phyloP scores from a whole-genome alignment of 2,329 filamentous ascomycete species.

The Sporothrix euskadiensis region DNA sequence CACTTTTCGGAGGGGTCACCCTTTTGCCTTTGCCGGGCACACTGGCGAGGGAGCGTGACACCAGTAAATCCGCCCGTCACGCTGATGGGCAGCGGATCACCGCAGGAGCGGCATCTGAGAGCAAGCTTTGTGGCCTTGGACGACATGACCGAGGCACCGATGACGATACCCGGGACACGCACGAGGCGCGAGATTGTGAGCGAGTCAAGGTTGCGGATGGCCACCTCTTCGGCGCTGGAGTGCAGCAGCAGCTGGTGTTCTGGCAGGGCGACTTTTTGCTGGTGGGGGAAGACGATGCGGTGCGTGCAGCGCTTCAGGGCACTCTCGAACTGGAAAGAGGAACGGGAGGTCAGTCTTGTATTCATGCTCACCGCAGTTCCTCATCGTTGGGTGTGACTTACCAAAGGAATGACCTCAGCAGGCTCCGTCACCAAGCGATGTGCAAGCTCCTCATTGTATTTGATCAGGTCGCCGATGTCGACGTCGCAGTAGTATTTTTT shows the following conservation, averaged over 20 bases:
- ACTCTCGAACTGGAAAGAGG: slow-evolving; percentile 70
- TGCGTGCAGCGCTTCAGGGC: slow-evolving; percentile 90
- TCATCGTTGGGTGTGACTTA: slow-evolving; percentile 48
- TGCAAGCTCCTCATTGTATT: slow-evolving; percentile 92
- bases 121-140: slow-evolving; percentile 88
- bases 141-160: slow-evolving; percentile 92
- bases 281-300: slow-evolving; percentile 84
- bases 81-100: slow-evolving; percentile 66
- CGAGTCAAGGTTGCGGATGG: slow-evolving; percentile 91
- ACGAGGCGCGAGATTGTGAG: slow-evolving; percentile 93
- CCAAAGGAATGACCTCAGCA: slow-evolving; percentile 86
- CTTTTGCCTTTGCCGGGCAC: slow-evolving; percentile 62
- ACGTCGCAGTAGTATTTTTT: slow-evolving; percentile 96
- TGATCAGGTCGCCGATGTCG: slow-evolving; percentile 93
- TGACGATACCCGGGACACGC: slow-evolving; percentile 94
- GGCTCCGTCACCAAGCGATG: slow-evolving; percentile 88
- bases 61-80: slow-evolving; percentile 86
- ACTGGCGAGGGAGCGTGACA: slow-evolving; percentile 78
- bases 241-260: slow-evolving; percentile 94
- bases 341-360: neutral
- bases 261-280: slow-evolving; percentile 67
- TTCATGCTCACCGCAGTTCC: neutral
- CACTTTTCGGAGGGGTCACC: slow-evolving; percentile 74
- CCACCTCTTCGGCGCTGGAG: slow-evolving; percentile 85
- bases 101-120: slow-evolving; percentile 86